Base-by-base conservation (phyloP, 2,329 filamentous ascomycete species). In the Blastomyces parvus region DNA sequence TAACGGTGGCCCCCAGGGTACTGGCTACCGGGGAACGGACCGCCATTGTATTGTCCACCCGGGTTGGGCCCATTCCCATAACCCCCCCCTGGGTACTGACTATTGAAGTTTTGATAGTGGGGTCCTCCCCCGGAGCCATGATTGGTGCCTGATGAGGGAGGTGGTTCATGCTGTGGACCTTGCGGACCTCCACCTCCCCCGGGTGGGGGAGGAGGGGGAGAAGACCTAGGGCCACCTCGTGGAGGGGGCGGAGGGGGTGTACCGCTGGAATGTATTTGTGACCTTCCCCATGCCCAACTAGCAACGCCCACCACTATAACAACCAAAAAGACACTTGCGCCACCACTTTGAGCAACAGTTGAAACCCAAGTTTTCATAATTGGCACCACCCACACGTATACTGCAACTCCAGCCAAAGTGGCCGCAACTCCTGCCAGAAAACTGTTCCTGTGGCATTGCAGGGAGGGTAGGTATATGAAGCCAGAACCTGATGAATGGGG, bases 381-480 rank as follows among this genome's bases (percentile, higher is more conserved):
- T 0, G 92, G 92, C 38, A 88, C 84, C 68, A 93, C 81, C 65
- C 84, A 84, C 66, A 88, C 84, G 76, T 86, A 90, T n/a, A 95
- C 71, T 1, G 86, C 83, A 19, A 94, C 86, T 11, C 87, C 78
- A 48, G 90, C 80, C 42, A 96, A 78, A 2, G 90, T 91, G 64
- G 85, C 88, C 50, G 86, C 88, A 69, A 91, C 91, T 36, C 93
- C 93, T 3, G 92, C 91, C 27, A 91, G 83, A 75, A 97, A 97
- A 77, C 90, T 96, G 76, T 96, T 96, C 71, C 88, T 83, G 71
- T 94, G 90, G 25, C 90, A 88, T 72, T 88, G 84, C 66, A 97
- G 77, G 0, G 92, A 96, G 0, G 93, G 93, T n/a, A 97, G 84
- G 75, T 97, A 97, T 36, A 97, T 81, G 76, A 97, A 97, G 42